Percentiles rank a stretch among this genome's conserved stretches.
phyloP scores from a whole-genome alignment of 1,139 yeast species.

The Candida sanyaensis region DNA sequence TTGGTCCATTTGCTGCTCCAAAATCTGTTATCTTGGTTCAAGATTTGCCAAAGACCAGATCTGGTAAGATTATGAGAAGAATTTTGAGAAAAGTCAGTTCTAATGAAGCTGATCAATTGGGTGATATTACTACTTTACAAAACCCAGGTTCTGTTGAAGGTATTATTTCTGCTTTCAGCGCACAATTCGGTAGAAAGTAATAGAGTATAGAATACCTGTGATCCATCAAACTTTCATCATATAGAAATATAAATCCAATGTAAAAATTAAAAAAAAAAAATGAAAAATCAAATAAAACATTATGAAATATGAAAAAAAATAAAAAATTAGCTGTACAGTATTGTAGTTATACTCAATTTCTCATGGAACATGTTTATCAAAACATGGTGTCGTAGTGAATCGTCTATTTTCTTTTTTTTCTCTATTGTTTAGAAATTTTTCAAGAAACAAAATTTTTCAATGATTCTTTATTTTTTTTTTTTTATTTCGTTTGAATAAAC shows the following conservation, averaged over 20 bases:
- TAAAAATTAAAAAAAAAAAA: background rate
- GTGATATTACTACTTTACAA: conserved; percentile 74
- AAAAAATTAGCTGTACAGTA: no score
- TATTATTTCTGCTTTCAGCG: conserved; percentile 55
- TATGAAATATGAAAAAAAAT: no score
- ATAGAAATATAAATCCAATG: background rate
- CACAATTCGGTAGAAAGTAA: conserved; percentile 53
- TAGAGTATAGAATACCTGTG: background rate
- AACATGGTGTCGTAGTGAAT: no score
- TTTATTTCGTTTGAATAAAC: background rate
- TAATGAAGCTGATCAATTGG: conserved; percentile 77
- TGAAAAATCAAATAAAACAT: no score
- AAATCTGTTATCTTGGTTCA: conserved; percentile 69
- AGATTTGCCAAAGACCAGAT: conserved; percentile 81
- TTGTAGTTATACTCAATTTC: no score
- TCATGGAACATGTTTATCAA: no score
- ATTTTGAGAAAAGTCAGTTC: conserved; percentile 75
- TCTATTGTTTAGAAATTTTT: no score
- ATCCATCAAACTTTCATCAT: background rate
- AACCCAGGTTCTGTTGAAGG: conserved; percentile 75
- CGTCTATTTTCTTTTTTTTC: no score
- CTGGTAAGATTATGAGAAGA: conserved; percentile 85
- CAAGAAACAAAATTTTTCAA: no score
- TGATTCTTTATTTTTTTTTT: background rate
- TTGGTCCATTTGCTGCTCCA: conserved; percentile 86